Evolutionary conservation across 805 yeast species (phyloP).

Genomic region (Diddensiella caesifluorescens): DNA sequence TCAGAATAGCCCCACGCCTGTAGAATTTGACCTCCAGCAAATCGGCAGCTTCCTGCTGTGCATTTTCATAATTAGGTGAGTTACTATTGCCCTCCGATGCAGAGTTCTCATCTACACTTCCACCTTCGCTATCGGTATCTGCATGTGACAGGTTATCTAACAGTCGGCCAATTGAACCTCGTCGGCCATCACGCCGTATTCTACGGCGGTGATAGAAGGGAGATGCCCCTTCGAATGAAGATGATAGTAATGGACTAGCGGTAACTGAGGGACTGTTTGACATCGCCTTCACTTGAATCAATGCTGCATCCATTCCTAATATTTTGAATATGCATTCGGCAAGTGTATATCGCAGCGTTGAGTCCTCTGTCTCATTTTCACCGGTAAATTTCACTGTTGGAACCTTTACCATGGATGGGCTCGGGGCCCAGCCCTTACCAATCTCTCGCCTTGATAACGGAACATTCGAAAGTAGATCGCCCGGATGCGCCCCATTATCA

Average conservation of each 20-base stretch:
- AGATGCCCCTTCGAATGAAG: too few species aligned
- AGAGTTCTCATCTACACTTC: constrained; percentile 4
- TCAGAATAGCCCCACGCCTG: constrained; percentile 50
- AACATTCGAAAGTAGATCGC: constrained; percentile 77
- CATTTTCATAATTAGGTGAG: constrained; percentile 9
- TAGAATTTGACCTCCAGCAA: constrained; percentile 51
- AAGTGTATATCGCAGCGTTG: constrained; percentile 55
- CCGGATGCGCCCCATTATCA: constrained; percentile 56
- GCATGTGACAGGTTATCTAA: constrained; percentile 5
- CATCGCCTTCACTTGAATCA: constrained; percentile 6
- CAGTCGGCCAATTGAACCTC: neutral
- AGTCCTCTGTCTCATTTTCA: constrained; percentile 69
- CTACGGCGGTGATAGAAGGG: too few species aligned
- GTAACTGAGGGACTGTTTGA: constrained; percentile 16
- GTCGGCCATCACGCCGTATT: constrained; percentile 1
- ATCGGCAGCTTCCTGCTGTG: constrained; percentile 25
- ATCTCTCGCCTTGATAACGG: constrained; percentile 38
- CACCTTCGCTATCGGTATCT: constrained; percentile 7
- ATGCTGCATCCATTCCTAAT: constrained; percentile 52
- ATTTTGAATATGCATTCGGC: constrained; percentile 65
- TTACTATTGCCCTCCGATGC: constrained; percentile 1
- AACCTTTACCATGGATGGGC: neutral
- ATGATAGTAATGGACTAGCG: too few species aligned
- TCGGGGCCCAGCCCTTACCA: constrained; percentile 7
- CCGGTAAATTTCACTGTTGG: constrained; percentile 38